Conservation (phyloP, 805 yeast species). For the Candida stauntonica region DNA sequence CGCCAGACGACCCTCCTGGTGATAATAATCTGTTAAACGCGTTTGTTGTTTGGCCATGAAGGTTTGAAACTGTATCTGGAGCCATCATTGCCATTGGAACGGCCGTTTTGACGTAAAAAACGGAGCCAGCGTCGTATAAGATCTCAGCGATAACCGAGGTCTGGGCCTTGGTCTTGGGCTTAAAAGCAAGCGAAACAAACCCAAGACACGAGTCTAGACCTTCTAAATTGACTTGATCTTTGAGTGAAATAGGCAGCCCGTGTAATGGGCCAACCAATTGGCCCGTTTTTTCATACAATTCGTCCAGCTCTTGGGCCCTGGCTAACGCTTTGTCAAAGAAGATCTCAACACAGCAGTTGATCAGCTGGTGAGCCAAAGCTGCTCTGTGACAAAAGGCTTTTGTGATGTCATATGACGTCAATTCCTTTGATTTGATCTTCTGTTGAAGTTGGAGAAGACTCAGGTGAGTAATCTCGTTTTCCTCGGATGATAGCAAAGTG, state of each 20-base stretch:
- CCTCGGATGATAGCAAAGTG: slow-evolving; percentile 43
- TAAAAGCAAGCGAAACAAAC: slow-evolving; percentile 42
- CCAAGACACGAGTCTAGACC: slow-evolving; percentile 51
- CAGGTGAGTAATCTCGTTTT: slow-evolving; percentile 17
- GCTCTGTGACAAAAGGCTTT: slow-evolving; percentile 51
- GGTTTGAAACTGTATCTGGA: slow-evolving; percentile 40
- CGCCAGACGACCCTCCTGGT: slow-evolving; percentile 51
- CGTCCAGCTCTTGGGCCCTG: slow-evolving; percentile 52
- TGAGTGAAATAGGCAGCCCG: slow-evolving; percentile 61
- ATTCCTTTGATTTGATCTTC: slow-evolving; percentile 5
- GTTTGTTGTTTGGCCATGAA: slow-evolving; percentile 42
- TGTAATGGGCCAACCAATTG: slow-evolving; percentile 58
- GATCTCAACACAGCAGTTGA: slow-evolving; percentile 30
- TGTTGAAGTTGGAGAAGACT: slow-evolving; percentile 8
- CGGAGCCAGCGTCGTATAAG: slow-evolving; percentile 44
- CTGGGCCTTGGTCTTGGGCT: slow-evolving; percentile 47
- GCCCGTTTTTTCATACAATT: slow-evolving; percentile 40
- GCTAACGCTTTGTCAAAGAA: slow-evolving; percentile 54
- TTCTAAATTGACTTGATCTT: slow-evolving; percentile 37
- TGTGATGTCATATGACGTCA: slow-evolving; percentile 13
- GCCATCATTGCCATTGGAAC: slow-evolving; percentile 47
- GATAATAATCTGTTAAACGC: slow-evolving; percentile 38
- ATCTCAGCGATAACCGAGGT: slow-evolving; percentile 36
- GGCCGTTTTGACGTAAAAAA: slow-evolving; percentile 49
- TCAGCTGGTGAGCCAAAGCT: slow-evolving; percentile 51